These are phyloP conservation scores for Ophiosphaerella narmari DNA, from an alignment of 2,329 filamentous ascomycete genomes.

Conservation along the genomic window DNA sequence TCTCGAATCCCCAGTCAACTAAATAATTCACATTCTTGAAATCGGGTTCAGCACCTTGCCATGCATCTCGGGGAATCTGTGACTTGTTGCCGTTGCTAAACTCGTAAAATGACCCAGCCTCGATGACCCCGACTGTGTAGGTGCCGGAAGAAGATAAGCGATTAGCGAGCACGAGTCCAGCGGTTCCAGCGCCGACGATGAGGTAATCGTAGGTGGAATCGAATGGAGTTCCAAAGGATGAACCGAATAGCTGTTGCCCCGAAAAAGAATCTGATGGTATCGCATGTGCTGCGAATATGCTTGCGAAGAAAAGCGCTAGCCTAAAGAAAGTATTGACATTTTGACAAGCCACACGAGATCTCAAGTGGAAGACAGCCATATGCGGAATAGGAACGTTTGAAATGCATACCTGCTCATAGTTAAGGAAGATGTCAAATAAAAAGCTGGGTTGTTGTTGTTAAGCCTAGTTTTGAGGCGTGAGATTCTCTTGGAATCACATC, in stretches of 20 bases:
- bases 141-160: conserved; percentile 19
- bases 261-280: too few relatives aligned
- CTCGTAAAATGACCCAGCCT: conserved; percentile 37
- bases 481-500: too few relatives aligned
- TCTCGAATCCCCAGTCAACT: conserved; percentile 31
- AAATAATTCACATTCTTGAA: conserved; percentile 26
- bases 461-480: too few relatives aligned
- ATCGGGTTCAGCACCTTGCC: conserved; percentile 11
- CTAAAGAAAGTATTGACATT: too few relatives aligned
- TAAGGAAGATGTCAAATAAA: too few relatives aligned
- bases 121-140: conserved; percentile 28
- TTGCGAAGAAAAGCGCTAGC: too few relatives aligned
- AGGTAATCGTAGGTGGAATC: conserved; percentile 31
- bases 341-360: too few relatives aligned
- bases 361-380: too few relatives aligned
- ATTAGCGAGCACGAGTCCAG: conserved; percentile 26
- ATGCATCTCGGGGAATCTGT: conserved; percentile 22
- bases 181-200: conserved; percentile 30
- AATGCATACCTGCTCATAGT: too few relatives aligned
- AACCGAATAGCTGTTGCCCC: conserved; percentile 19
- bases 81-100: conserved; percentile 25
- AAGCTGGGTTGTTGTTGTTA: too few relatives aligned
- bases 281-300: too few relatives aligned
- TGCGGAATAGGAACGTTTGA: too few relatives aligned
- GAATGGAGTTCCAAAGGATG: conserved; percentile 28